Evolutionary conservation across 2,329 filamentous ascomycete genomes (phyloP).

Genomic region (Alternaria brassicae): DNA sequence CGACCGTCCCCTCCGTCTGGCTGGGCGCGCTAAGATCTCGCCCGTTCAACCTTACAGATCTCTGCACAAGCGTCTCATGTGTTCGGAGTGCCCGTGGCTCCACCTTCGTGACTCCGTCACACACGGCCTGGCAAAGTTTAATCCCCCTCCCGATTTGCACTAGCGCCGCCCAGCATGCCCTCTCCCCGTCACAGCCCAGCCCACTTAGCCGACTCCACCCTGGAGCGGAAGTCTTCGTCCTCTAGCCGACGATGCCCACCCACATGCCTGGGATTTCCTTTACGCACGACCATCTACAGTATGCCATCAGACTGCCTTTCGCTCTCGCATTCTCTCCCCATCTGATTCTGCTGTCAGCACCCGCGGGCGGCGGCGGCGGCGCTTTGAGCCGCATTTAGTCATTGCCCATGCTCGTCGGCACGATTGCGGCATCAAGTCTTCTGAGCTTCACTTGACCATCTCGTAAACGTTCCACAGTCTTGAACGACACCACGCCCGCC

Average conservation of each 20-base stretch:
- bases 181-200: constrained; percentile 21
- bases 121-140: constrained; percentile 38
- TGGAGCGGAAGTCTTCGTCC: constrained; percentile 34
- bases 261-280: constrained; percentile 39
- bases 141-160: constrained; percentile 31
- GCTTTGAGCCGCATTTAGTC: constrained; percentile 39
- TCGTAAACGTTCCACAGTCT: neutral
- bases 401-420: constrained; percentile 6
- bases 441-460: neutral
- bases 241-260: constrained; percentile 45
- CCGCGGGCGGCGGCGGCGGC: constrained; percentile 38
- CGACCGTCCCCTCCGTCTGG: constrained; percentile 6
- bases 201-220: constrained; percentile 24
- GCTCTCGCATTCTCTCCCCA: constrained; percentile 4
- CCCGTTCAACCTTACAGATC: constrained; percentile 26
- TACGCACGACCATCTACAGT: constrained; percentile 28
- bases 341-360: constrained; percentile 18
- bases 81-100: constrained; percentile 36
- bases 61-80: constrained; percentile 22
- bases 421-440: constrained; percentile 2
- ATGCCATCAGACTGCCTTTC: constrained; percentile 11
- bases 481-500: constrained; percentile 17
- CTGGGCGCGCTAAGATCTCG: constrained; percentile 31
- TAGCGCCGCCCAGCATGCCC: constrained; percentile 20
- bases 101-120: constrained; percentile 34